Evolutionary conservation across 345 rosid genomes (phyloP).

Genomic region (Diplotaxis tenuifolia): DNA sequence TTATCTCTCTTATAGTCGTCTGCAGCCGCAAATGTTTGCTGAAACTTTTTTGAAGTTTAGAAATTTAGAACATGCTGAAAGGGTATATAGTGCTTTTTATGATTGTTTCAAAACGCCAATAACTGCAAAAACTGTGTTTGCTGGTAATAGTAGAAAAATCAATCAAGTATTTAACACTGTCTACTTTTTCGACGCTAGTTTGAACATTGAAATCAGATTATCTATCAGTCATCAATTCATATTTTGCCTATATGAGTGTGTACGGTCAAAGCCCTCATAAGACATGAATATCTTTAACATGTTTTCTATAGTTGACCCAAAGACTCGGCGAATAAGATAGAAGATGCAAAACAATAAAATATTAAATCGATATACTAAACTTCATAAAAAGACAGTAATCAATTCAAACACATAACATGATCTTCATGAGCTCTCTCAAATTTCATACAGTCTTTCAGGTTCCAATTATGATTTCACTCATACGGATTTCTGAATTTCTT

Average conservation of each 20-base stretch:
- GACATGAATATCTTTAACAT: not conserved
- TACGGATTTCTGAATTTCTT: slow-evolving; percentile 84
- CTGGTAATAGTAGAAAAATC: too few species aligned
- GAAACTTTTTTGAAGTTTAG: too few species aligned
- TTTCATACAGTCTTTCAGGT: not conserved
- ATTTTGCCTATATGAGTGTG: not conserved
- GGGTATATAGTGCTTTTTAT: too few species aligned
- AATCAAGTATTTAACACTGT: too few species aligned
- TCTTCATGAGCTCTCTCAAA: not conserved
- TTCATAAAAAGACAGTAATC: not conserved
- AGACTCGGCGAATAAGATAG: not conserved
- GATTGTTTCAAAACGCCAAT: too few species aligned
- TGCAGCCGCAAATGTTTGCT: too few species aligned
- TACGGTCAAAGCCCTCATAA: not conserved
- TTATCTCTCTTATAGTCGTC: too few species aligned
- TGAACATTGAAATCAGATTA: not conserved
- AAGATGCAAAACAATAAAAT: not conserved
- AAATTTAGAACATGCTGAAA: too few species aligned
- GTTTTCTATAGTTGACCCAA: not conserved
- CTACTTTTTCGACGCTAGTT: not conserved
- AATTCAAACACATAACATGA: not conserved
- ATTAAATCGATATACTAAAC: not conserved
- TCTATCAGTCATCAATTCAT: not conserved
- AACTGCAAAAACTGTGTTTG: too few species aligned
- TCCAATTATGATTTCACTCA: slow-evolving; percentile 35